Conservation (phyloP, 1,284 basidiomycete species). For the Lentinula novae-zelandiae region DNA sequence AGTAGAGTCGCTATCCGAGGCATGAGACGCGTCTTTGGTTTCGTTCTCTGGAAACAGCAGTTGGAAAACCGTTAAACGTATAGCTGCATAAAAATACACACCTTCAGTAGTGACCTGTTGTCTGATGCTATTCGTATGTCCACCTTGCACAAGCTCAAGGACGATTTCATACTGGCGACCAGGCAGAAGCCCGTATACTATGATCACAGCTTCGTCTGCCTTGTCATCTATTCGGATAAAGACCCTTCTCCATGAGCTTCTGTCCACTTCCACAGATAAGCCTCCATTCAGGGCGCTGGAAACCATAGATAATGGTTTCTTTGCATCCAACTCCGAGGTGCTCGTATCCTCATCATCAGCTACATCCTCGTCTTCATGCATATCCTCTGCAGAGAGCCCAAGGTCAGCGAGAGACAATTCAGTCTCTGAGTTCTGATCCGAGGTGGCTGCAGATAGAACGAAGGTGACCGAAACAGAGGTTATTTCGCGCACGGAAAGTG, state of each 20-base stretch:
- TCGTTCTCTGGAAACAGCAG: constrained; percentile 7
- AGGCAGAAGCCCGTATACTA: constrained; percentile 77
- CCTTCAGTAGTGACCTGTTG: constrained; percentile 64
- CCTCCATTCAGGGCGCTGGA: constrained; percentile 68
- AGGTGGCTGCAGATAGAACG: constrained; percentile 57
- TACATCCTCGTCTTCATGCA: constrained; percentile 37
- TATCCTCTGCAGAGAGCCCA: constrained; percentile 37
- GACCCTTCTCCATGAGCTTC: constrained; percentile 68
- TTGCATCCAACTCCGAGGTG: constrained; percentile 19
- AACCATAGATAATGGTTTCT: constrained; percentile 43
- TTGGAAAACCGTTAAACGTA: too few species aligned
- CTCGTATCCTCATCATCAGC: constrained; percentile 30
- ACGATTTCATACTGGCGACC: constrained; percentile 79
- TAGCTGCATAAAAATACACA: constrained; percentile 18
- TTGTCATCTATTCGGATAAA: constrained; percentile 74
- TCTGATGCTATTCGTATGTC: constrained; percentile 44
- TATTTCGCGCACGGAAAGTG: constrained; percentile 68
- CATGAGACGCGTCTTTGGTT: constrained; percentile 18
- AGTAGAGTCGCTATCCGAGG: not conserved
- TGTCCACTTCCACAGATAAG: constrained; percentile 74
- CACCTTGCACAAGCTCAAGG: constrained; percentile 63
- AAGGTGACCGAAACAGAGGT: constrained; percentile 81
- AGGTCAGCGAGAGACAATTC: constrained; percentile 42
- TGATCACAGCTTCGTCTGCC: constrained; percentile 74
- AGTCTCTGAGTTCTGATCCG: constrained; percentile 28